phyloP scores from a whole-genome alignment of 345 rosid species.

The Eucalyptus victrix region DNA sequence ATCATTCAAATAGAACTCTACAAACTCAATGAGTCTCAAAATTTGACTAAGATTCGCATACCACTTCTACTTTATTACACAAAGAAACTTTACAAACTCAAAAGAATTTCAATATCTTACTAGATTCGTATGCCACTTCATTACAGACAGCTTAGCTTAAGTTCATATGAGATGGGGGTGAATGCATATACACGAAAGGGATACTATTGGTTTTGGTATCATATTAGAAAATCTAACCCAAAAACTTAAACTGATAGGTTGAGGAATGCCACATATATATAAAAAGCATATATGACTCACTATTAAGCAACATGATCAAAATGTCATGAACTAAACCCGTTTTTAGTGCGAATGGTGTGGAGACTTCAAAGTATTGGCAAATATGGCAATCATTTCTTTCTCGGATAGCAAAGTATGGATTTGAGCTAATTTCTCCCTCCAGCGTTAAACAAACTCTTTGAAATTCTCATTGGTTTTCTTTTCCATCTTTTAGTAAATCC shows the following conservation, averaged over 20 bases:
- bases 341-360: fast-evolving
- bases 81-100: too few species aligned
- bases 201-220: fast-evolving
- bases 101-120: neutral
- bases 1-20: neutral
- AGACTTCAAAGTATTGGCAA: fast-evolving
- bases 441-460: neutral
- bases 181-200: fast-evolving
- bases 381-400: neutral
- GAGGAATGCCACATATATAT: fast-evolving
- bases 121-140: neutral
- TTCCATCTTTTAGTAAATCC: neutral
- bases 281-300: too few species aligned
- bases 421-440: neutral
- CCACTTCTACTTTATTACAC: too few species aligned
- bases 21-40: neutral
- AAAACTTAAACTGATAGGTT: too few species aligned
- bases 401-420: fast-evolving
- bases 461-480: neutral
- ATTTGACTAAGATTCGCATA: too few species aligned
- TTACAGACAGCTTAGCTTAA: too few species aligned
- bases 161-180: too few species aligned
- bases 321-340: too few species aligned
- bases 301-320: fast-evolving
- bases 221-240: too few species aligned